A percentile compares a stretch with the other conserved stretches of the same genome.
Conservation (phyloP, 2,329 filamentous ascomycete genomes). For the Geosmithia morbida region DNA sequence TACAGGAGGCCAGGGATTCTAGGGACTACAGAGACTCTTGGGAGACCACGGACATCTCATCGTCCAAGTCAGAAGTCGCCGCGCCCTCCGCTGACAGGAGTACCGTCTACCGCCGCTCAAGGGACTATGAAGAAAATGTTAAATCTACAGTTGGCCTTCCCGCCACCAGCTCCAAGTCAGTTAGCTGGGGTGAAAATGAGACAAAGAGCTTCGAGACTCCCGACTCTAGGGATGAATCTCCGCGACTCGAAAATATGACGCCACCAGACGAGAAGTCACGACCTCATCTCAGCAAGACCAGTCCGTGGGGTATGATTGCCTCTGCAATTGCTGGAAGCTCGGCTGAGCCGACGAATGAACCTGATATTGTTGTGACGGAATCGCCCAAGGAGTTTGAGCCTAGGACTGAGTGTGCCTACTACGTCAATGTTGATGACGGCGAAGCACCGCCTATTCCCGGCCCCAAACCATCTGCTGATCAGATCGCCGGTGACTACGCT, state of each 20-base stretch:
- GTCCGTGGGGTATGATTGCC: constrained; percentile 37
- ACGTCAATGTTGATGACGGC: constrained; percentile 20
- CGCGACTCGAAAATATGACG: constrained; percentile 4
- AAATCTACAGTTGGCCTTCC: constrained; percentile 17
- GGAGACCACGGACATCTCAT: not conserved
- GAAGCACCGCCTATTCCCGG: constrained; percentile 37
- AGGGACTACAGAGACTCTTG: not conserved
- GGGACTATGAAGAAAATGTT: constrained; percentile 6
- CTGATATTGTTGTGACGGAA: constrained; percentile 9
- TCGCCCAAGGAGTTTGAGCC: constrained; percentile 5
- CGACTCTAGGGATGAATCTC: constrained; percentile 22
- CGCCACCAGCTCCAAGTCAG: constrained; percentile 34
- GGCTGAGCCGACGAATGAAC: constrained; percentile 19
- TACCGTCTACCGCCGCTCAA: constrained; percentile 1
- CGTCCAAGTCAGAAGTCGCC: constrained; percentile 1
- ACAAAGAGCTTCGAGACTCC: constrained; percentile 51
- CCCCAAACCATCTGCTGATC: constrained; percentile 34
- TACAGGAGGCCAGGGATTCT: no score
- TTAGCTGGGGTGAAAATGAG: constrained; percentile 51
- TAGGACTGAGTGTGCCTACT: not conserved
- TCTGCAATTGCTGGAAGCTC: constrained; percentile 30
- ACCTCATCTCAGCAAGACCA: constrained; percentile 22
- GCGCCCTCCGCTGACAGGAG: not conserved
- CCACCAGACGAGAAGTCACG: constrained; percentile 14
- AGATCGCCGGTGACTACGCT: constrained; percentile 51